These are phyloP conservation scores for Camellia sinensis DNA, from an alignment of 148 eudicot genomes.

Conservation along the genomic window DNA sequence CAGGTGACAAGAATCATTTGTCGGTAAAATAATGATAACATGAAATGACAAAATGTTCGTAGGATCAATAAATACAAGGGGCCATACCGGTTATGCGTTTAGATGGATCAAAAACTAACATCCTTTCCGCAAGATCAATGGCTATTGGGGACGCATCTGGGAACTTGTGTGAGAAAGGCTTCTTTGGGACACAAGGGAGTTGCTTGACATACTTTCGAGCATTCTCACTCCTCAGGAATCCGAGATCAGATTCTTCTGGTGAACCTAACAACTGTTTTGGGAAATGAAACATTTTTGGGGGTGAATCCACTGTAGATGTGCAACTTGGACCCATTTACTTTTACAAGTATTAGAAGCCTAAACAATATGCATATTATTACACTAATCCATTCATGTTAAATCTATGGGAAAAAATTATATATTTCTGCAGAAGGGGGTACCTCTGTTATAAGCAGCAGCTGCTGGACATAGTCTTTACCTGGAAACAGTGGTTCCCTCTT, in stretches of 20 bases:
- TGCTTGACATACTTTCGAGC: slow-evolving; percentile 87
- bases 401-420: background rate
- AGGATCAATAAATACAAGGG: background rate
- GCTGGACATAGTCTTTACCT: slow-evolving; percentile 92
- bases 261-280: slow-evolving; percentile 69
- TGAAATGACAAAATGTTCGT: background rate
- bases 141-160: slow-evolving; percentile 74
- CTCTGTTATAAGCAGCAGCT: slow-evolving; percentile 80
- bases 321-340: slow-evolving; percentile 1
- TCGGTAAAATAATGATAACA: background rate
- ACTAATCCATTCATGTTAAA: background rate
- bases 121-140: slow-evolving; percentile 87
- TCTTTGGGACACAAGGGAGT: slow-evolving; percentile 65
- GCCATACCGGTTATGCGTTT: slow-evolving; percentile 86
- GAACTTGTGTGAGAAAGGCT: slow-evolving; percentile 58
- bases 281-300: background rate
- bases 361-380: background rate
- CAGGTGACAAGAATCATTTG: slow-evolving; percentile 4
- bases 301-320: background rate
- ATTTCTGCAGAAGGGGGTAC: slow-evolving; percentile 22
- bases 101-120: slow-evolving; percentile 94
- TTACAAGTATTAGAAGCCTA: slow-evolving; percentile 3
- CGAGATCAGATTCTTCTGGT: slow-evolving; percentile 94
- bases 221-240: slow-evolving; percentile 81
- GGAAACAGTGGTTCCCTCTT: slow-evolving; percentile 83